Conservation (phyloP, 106 monocot species). For the Dendrobium huoshanense region DNA sequence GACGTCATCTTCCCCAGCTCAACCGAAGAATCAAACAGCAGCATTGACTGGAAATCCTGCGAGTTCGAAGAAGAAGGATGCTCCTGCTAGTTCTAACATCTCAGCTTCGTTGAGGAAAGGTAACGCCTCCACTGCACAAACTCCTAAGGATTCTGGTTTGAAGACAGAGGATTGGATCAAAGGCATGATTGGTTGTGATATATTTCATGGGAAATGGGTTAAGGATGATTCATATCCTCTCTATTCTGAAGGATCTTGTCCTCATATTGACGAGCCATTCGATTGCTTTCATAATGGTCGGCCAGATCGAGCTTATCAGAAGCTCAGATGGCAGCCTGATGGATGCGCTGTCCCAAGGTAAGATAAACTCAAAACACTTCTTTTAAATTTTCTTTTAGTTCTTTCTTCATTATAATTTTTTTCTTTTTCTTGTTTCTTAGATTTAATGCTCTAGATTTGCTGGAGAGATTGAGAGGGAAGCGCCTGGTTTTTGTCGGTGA, state of each 20-base stretch:
- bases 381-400: not conserved
- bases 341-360: slow-evolving; percentile 74
- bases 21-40: not conserved
- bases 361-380: not conserved
- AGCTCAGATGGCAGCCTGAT: slow-evolving; percentile 70
- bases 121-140: not conserved
- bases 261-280: slow-evolving; percentile 73
- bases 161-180: slow-evolving; percentile 31
- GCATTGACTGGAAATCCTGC: not conserved
- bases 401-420: not conserved
- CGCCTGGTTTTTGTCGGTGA: slow-evolving; percentile 85
- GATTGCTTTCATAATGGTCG: slow-evolving; percentile 68
- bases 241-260: slow-evolving; percentile 65
- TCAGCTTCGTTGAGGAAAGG: slow-evolving; percentile 1
- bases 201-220: slow-evolving; percentile 77
- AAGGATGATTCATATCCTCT: slow-evolving; percentile 62
- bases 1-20: not conserved
- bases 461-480: slow-evolving; percentile 77
- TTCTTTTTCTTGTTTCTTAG: slow-evolving; percentile 18
- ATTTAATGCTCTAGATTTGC: slow-evolving; percentile 77
- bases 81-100: not conserved
- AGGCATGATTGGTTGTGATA: slow-evolving; percentile 40
- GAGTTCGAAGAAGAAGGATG: not conserved
- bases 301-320: slow-evolving; percentile 53
- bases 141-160: not conserved